Evolutionary conservation across 1,284 basidiomycete species (phyloP).

Genomic region (Sanghuangporus sanghuang): DNA sequence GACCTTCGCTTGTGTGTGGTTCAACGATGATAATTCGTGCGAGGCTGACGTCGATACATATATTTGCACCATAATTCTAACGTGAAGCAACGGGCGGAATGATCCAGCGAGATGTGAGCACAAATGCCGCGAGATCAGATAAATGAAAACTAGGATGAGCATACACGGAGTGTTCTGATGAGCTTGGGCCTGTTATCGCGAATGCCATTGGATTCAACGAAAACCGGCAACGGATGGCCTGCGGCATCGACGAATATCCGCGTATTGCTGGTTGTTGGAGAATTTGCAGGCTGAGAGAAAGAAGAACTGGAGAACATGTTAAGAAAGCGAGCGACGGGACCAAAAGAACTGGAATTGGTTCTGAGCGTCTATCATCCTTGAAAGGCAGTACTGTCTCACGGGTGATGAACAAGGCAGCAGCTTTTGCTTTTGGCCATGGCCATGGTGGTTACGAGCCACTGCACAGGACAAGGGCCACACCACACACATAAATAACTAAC

Average conservation of each 20-base stretch:
- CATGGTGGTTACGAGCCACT: neutral
- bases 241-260: constrained; percentile 19
- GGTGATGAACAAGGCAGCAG: neutral
- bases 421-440: neutral
- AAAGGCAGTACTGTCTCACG: neutral
- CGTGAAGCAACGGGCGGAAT: neutral
- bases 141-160: constrained; percentile 17
- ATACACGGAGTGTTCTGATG: constrained; percentile 46
- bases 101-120: constrained; percentile 1
- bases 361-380: neutral
- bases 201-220: constrained; percentile 49
- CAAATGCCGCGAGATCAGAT: neutral
- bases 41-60: constrained; percentile 40
- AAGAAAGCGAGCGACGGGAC: neutral
- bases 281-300: neutral
- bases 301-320: neutral
- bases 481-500: neutral
- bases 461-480: neutral
- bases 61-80: constrained; percentile 48
- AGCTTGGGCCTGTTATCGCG: constrained; percentile 40
- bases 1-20: constrained; percentile 43
- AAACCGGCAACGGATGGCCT: constrained; percentile 31
- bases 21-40: constrained; percentile 56
- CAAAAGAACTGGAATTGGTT: too few relatives aligned
- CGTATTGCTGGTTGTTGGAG: neutral